Base-by-base conservation (phyloP, 495 filamentous ascomycete genomes). In the Bathelium albidoporum region DNA sequence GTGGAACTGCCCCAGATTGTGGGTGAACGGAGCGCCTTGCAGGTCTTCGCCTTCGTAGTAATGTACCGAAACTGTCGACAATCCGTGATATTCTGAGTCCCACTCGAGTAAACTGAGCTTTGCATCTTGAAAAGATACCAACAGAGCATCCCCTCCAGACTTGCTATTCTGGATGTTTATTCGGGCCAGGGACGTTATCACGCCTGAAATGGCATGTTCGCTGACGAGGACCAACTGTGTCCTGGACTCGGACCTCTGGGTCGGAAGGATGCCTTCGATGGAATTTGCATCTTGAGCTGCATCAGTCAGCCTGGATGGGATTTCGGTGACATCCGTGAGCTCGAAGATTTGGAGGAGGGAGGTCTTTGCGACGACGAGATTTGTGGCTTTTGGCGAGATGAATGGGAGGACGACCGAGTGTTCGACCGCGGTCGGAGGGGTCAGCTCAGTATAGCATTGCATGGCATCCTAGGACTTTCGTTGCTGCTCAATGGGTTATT, bases 21-120 rank as follows among this genome's bases (percentile, higher is more conserved):
- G 83, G 34, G 83, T 81, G 88, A 86, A 97, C 22, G 86, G 91
- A 68, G 80, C 87, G 32, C 83, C 81, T 62, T 82, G 82, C 64
- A 91, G 78, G 69, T 96, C 91, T 70, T 97, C 92, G 72, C 91
- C 84, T 73, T 99, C 94, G 72, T 97, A 99, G 77, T 92, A 96
- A 77, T 99, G 94, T 67, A 99, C 91, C 31, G 91, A 96, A 62
- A 92, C 84, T 16, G 94, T 99, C 31, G 83, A 83, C 60, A 97
- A 83, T 28, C 82, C 80, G 71, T 89, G 78, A 43, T 82, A 82
- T 68, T 88, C 86, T 22, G 89, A 85, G 73, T 99, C 89, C 94
- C 94, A 99, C 78, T 96, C 90, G 60, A 97, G 83, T 77, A 97
- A 77, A 73, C 88, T 91, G 64, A 97, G 79, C 74, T 94, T 96